Percentiles rank a stretch among this genome's conserved stretches.
phyloP scores from a whole-genome alignment of 257 asterid species.

The Agastache rugosa region DNA sequence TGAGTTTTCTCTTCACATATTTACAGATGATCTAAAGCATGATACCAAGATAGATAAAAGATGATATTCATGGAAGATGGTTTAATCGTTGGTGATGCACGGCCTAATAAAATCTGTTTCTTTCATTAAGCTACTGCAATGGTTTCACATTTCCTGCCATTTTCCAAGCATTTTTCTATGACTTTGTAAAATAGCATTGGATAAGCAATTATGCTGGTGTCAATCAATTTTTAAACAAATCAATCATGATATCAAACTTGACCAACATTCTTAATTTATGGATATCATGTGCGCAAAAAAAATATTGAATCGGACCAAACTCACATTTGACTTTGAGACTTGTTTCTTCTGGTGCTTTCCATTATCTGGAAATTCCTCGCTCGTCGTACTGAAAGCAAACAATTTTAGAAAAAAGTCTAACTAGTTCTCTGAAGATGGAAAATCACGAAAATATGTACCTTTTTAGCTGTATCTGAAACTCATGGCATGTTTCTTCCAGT shows the following conservation, averaged over 20 bases:
- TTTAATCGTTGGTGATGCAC: background rate
- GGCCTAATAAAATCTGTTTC: too few species aligned
- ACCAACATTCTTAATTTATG: background rate
- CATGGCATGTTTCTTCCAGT: slow-evolving; percentile 49
- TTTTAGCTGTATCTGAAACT: slow-evolving; percentile 49
- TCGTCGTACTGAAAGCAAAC: slow-evolving; percentile 51
- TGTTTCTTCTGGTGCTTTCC: slow-evolving; percentile 47
- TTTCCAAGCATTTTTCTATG: too few species aligned
- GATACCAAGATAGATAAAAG: background rate
- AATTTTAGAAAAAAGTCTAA: slow-evolving; percentile 29
- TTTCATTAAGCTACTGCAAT: too few species aligned
- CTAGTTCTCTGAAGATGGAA: slow-evolving; percentile 10
- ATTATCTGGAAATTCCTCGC: slow-evolving; percentile 47
- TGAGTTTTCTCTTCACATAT: background rate
- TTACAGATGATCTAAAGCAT: slow-evolving; percentile 16
- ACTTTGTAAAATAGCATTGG: background rate
- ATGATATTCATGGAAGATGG: background rate
- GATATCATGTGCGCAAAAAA: background rate
- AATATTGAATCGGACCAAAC: slow-evolving; percentile 34
- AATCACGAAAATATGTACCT: slow-evolving; percentile 48
- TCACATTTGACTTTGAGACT: slow-evolving; percentile 57
- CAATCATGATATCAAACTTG: slow-evolving; percentile 8
- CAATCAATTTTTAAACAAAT: background rate
- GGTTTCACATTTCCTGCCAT: too few species aligned
- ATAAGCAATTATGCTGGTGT: background rate